Conservation (phyloP, 2,329 filamentous ascomycete genomes). For the Colletotrichum sojae region DNA sequence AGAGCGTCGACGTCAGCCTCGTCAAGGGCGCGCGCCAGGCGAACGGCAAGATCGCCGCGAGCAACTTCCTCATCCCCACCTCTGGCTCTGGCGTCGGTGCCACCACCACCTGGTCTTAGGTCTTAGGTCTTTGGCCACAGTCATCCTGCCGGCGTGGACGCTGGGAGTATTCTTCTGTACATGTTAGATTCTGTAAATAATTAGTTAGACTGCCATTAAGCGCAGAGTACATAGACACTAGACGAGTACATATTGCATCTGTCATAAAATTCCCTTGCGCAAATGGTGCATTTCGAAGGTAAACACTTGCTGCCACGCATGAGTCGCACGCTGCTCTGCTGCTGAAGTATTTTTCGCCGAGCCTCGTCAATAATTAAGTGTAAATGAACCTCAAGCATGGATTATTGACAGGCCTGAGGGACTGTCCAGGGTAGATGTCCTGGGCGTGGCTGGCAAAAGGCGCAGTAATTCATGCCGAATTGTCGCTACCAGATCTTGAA, state of each 20-base stretch:
- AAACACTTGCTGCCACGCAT: not conserved
- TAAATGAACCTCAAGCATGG: not conserved
- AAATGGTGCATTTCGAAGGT: slow-evolving; percentile 2
- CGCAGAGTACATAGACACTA: slow-evolving; percentile 27
- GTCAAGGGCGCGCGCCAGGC: slow-evolving; percentile 55
- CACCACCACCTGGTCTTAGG: slow-evolving; percentile 48
- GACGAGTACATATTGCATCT: slow-evolving; percentile 8
- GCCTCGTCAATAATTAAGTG: not conserved
- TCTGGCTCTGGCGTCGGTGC: slow-evolving; percentile 54
- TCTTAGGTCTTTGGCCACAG: not conserved
- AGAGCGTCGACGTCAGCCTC: slow-evolving; percentile 50
- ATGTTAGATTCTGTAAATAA: slow-evolving; percentile 26
- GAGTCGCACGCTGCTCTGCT: slow-evolving; percentile 10
- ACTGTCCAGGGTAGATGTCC: not conserved
- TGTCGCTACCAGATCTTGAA: not conserved
- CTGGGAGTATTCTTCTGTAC: slow-evolving; percentile 17
- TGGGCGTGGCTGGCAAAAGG: too few relatives aligned
- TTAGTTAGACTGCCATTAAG: slow-evolving; percentile 21
- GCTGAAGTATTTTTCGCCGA: not conserved
- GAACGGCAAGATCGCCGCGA: slow-evolving; percentile 56
- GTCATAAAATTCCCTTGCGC: not conserved
- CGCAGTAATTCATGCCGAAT: not conserved
- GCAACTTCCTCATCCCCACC: slow-evolving; percentile 58
- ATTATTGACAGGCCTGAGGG: not conserved
- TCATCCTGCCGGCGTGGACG: too few relatives aligned